phyloP scores from a whole-genome alignment of 192 early-diverging fungal species.

The Dissophora globulifera region DNA sequence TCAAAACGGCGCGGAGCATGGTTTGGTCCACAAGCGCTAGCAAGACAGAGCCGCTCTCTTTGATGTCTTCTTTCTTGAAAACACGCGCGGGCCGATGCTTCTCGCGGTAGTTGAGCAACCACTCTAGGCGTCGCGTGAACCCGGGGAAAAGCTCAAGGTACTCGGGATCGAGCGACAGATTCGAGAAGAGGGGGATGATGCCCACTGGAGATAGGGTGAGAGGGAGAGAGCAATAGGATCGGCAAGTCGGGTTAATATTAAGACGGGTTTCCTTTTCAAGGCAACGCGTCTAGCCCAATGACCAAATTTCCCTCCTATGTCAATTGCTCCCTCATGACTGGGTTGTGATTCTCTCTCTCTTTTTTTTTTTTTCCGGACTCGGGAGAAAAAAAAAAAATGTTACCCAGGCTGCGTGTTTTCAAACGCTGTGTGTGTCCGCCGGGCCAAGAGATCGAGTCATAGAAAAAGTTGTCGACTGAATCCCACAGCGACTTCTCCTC shows the following conservation, averaged over 20 bases:
- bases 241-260: too few species aligned
- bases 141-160: slow-evolving; percentile 47
- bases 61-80: slow-evolving; percentile 40
- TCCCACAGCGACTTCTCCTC: slow-evolving; percentile 58
- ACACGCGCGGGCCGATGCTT: slow-evolving; percentile 20
- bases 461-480: slow-evolving; percentile 61
- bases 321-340: too few species aligned
- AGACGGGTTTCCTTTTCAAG: too few species aligned
- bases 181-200: slow-evolving; percentile 59
- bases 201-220: slow-evolving; percentile 42
- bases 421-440: slow-evolving; percentile 59
- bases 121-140: slow-evolving; percentile 27
- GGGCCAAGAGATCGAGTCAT: slow-evolving; percentile 60
- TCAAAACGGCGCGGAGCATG: slow-evolving; percentile 52
- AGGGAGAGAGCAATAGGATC: too few species aligned
- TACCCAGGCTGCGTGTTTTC: slow-evolving; percentile 61
- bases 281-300: neutral
- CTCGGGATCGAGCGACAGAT: slow-evolving; percentile 57
- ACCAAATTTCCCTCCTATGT: too few species aligned
- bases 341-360: too few species aligned
- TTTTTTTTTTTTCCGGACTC: neutral
- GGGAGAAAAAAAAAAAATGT: too few species aligned
- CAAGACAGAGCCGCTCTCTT: slow-evolving; percentile 40
- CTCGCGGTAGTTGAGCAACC: slow-evolving; percentile 42
- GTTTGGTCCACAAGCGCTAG: slow-evolving; percentile 56